phyloP scores from a whole-genome alignment of 768 basidiomycete species.

The Thelephora aurantiotincta region DNA sequence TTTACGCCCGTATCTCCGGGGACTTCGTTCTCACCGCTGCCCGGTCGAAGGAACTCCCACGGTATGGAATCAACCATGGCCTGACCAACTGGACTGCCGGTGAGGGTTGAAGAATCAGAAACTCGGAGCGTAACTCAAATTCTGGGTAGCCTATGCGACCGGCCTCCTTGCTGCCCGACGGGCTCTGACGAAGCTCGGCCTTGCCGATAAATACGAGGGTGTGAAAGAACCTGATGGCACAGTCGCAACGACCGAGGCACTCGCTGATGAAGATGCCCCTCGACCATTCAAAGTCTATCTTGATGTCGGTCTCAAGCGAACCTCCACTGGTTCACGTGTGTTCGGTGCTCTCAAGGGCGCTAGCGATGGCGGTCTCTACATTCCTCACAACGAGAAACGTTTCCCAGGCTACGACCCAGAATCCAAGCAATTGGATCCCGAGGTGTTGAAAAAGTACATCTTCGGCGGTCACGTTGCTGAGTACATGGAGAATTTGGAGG shows the following conservation, averaged over 20 bases:
- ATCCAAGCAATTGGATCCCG: conserved; percentile 82
- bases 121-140: neutral
- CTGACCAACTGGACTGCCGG: conserved; percentile 98
- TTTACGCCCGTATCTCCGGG: conserved; percentile 95
- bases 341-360: conserved; percentile 99
- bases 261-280: conserved; percentile 87
- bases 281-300: conserved; percentile 99
- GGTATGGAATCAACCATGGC: conserved; percentile 96
- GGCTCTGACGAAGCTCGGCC: conserved; percentile 86
- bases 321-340: conserved; percentile 92
- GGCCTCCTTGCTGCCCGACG: conserved; percentile 92
- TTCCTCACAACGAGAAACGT: conserved; percentile 94
- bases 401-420: conserved; percentile 98
- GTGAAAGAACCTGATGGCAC: conserved; percentile 84
- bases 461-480: conserved; percentile 95
- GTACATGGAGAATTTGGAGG: conserved; percentile 98
- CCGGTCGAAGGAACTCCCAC: conserved; percentile 80
- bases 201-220: conserved; percentile 97
- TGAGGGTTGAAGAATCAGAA: conserved; percentile 17
- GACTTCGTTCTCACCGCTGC: conserved; percentile 89
- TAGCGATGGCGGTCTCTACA: conserved; percentile 92
- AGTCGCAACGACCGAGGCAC: conserved; percentile 64
- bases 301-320: conserved; percentile 95
- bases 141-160: conserved; percentile 75
- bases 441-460: conserved; percentile 95